These are phyloP conservation scores for Aureobasidium sp. DNA, from an alignment of 2,329 filamentous ascomycete species.

Conservation along the genomic window DNA sequence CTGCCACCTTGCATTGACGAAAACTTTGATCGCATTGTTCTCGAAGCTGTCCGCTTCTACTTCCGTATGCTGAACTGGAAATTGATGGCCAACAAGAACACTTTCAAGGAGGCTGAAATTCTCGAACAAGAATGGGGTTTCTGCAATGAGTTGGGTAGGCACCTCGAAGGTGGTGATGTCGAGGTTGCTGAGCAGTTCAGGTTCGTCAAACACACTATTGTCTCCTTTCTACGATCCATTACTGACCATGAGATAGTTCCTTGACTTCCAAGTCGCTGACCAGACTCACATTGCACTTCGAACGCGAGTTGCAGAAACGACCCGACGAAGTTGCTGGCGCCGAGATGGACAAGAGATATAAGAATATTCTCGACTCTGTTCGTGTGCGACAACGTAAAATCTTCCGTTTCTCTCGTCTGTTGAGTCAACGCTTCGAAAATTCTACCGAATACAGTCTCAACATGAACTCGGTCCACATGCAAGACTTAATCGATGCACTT, in stretches of 20 bases:
- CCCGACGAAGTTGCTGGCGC: slow-evolving; percentile 69
- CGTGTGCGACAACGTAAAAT: slow-evolving; percentile 93
- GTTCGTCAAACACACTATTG: neutral
- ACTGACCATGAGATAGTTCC: slow-evolving; percentile 40
- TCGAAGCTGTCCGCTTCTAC: slow-evolving; percentile 94
- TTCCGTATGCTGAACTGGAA: slow-evolving; percentile 99
- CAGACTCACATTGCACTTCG: slow-evolving; percentile 83
- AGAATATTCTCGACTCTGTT: slow-evolving; percentile 89
- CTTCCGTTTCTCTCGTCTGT: slow-evolving; percentile 84
- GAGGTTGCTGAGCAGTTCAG: slow-evolving; percentile 94
- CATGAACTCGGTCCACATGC: slow-evolving; percentile 59
- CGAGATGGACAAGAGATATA: slow-evolving; percentile 97
- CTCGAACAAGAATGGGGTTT: slow-evolving; percentile 98
- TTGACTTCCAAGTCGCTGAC: slow-evolving; percentile 88
- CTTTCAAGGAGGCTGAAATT: slow-evolving; percentile 97
- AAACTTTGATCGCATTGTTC: slow-evolving; percentile 82
- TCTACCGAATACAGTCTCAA: slow-evolving; percentile 90
- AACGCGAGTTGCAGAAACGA: slow-evolving; percentile 78
- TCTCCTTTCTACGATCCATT: neutral
- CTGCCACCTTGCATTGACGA: slow-evolving; percentile 94
- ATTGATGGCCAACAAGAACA: slow-evolving; percentile 93
- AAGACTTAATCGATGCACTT: slow-evolving; percentile 73
- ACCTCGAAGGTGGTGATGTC: slow-evolving; percentile 87
- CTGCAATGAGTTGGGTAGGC: slow-evolving; percentile 83
- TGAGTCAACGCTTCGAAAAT: slow-evolving; percentile 93